Base-by-base conservation (phyloP, 2,329 filamentous ascomycete genomes). In the Sclerotinia nivalis region DNA sequence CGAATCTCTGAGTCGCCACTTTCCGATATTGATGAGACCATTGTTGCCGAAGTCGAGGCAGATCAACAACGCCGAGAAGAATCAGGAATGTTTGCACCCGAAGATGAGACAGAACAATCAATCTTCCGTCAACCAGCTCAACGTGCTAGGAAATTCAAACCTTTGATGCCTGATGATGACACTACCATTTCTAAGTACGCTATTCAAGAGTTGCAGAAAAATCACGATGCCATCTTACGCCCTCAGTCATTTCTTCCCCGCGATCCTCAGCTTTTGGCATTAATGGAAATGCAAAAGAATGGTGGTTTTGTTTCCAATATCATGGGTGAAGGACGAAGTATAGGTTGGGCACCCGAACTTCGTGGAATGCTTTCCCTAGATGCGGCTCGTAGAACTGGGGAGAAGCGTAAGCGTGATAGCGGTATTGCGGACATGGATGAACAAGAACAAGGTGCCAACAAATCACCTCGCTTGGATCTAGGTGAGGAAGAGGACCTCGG, bases 371-470 rank as follows among this genome's bases (percentile, higher is more conserved):
- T 98, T n/a, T 97, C 93, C 1, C 84, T 97, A 55, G 93, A 96
- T 73, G 86, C 92, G 20, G 86, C 97, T 22, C 89, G 90, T 72
- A 89, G 89, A 70, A 86, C 90, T 55, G 91, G 89, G 70, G 93
- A 97, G 69, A 99, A 98, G 86, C 88, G 96, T 71, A 99, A 99
- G 85, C 90, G 96, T 40, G 93, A 97, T 77, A 93, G 91, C 76
- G 93, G 92, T 34, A 88, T 96, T 73, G 92, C 91, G 58, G 93
- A 95, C 76, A 86, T 96, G 73, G 92, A 91, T 31, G 86, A 87
- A 47, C 91, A 91, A 88, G 86, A 73, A 40, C 85, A 87, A 67
- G 71, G 70, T 7, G 73, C 72, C 37, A 84, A 85, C 45, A 92
- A 93, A 81, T 89, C 88, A 61, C 87, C 93, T 68, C 89, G 90